Conservation (phyloP, 1,139 yeast genomes). For the Maudiozyma humilis region DNA sequence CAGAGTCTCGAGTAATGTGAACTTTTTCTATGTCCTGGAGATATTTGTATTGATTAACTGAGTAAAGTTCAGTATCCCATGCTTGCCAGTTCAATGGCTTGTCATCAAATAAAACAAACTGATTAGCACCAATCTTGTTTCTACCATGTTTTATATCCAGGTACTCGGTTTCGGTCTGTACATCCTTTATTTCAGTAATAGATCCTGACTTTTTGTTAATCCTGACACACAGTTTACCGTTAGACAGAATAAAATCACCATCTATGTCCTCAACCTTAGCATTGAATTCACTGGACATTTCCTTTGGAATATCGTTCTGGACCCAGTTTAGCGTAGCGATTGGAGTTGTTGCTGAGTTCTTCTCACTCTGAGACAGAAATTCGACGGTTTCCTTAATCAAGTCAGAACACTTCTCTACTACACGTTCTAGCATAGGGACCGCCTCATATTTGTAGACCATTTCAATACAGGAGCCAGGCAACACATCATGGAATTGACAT, state of each 20-base stretch:
- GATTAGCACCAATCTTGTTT: constrained; percentile 58
- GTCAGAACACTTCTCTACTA: constrained; percentile 44
- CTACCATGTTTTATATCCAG: constrained; percentile 48
- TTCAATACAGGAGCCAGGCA: constrained; percentile 94
- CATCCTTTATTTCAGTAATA: constrained; percentile 59
- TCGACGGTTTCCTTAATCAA: constrained; percentile 47
- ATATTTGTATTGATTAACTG: constrained; percentile 59
- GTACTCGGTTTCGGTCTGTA: constrained; percentile 53
- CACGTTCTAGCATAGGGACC: constrained; percentile 61
- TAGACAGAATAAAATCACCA: constrained; percentile 37
- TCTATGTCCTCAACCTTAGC: constrained; percentile 11
- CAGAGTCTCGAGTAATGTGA: constrained; percentile 45
- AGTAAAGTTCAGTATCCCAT: constrained; percentile 93
- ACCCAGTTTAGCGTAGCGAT: constrained; percentile 35
- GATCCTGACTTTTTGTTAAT: constrained; percentile 52
- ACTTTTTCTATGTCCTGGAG: constrained; percentile 40
- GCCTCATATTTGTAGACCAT: constrained; percentile 90
- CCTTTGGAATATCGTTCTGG: background rate
- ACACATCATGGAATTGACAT: constrained; percentile 93
- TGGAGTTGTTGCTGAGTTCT: constrained; percentile 14
- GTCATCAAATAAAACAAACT: constrained; percentile 73
- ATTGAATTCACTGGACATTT: background rate
- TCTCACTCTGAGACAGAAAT: constrained; percentile 26
- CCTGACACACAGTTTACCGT: constrained; percentile 51
- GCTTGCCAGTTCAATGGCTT: constrained; percentile 89